Evolutionary conservation across 345 rosid genomes (phyloP).

Genomic region (Populus deltoides): DNA sequence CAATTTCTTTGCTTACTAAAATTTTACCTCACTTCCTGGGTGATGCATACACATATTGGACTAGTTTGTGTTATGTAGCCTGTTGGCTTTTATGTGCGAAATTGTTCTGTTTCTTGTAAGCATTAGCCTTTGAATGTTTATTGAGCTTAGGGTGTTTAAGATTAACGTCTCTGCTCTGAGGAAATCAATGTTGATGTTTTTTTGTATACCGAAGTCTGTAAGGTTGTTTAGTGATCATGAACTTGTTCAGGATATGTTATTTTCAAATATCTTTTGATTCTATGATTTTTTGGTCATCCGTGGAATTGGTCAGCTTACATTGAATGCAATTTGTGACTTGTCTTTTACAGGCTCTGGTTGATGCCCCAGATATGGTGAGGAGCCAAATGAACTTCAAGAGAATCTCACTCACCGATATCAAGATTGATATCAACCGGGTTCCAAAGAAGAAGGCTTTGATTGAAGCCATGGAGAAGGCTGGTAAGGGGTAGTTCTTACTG

Average conservation of each 20-base stretch:
- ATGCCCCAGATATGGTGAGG: constrained; percentile 91
- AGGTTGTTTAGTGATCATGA: neutral
- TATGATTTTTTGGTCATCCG: neutral
- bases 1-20: no score
- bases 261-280: neutral
- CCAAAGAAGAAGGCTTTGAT: constrained; percentile 79
- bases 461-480: constrained; percentile 93
- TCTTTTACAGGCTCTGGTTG: constrained; percentile 73
- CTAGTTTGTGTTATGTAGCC: neutral
- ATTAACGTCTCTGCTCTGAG: neutral
- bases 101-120: neutral
- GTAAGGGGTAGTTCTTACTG: constrained; percentile 31
- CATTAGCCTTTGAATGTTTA: neutral
- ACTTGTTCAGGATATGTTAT: neutral
- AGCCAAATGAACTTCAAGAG: constrained; percentile 94
- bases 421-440: constrained; percentile 69
- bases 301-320: neutral
- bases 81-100: neutral
- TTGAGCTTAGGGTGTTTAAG: neutral
- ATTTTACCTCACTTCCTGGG: no score
- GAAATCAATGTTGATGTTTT: neutral
- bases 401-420: constrained; percentile 80
- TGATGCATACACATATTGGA: neutral
- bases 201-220: neutral
- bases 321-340: neutral